Evolutionary conservation across 1,284 basidiomycete genomes (phyloP), one percentile per base, ranked within the genome.

Genomic region (Pulveroboletus sp.): DNA sequence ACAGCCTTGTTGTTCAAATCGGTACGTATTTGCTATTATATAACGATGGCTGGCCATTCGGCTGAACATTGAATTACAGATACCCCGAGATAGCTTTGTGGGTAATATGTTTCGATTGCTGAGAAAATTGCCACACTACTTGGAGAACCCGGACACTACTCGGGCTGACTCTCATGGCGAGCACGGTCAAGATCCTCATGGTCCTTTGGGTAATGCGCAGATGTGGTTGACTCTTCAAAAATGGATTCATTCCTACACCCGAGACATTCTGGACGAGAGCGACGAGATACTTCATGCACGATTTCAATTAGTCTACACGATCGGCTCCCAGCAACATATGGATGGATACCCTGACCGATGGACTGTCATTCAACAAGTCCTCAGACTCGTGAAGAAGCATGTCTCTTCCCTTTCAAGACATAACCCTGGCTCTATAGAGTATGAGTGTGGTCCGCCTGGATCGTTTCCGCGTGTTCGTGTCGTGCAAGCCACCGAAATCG

Each of bases 291-390:
- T 43, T 43, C 40, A 43, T 8, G 7, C 24, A 8, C 40, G 24
- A 1, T 31, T 24, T 15, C 49, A 44, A 2, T 24, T 50, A 12
- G 28, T 33, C 9, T 50, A 50, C 22, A n/a, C 49, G 5, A 33
- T 44, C 2, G 40, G 49, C 11, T 12, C 11, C 8, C 11, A 45
- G 28, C 20, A 50, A 26, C 29, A 25, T n/a, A 7, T 50, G 20
- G 49, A 50, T 3, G 49, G 49, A 24, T 50, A 25, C 22, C 78
- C 79, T 2, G 66, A 78, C 52, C 74, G 81, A 38, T 83, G 82
- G 81, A 64, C 51, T 0, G 75, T 67, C 2, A 70, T 68, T 5
- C 77, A 81, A 47, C 66, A 78, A 12, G 43, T 81, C 2, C 64
- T 82, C 5, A 22, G 48, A 4, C 57, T 71, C 1, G 60, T 66